Percentiles rank a stretch among this genome's conserved stretches.
These are phyloP conservation scores for Crithidia mellificae DNA, from an alignment of 208 protist genomes.

Conservation along the genomic window DNA sequence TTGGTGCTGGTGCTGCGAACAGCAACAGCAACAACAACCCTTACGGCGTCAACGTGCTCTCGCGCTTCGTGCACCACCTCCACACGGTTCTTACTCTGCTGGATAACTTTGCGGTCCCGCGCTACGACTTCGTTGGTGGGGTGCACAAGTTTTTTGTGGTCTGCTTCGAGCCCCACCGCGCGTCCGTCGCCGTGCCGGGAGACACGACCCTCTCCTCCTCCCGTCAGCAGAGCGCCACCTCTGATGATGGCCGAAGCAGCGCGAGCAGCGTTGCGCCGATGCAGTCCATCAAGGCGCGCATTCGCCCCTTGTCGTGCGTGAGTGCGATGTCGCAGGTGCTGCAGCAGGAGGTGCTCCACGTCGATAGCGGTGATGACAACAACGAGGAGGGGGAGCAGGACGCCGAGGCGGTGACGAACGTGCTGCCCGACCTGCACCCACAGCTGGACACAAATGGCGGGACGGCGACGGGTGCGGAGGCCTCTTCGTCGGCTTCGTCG, in stretches of 20 bases:
- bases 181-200: constrained; percentile 18
- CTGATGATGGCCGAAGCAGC: not conserved
- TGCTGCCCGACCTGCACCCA: constrained; percentile 33
- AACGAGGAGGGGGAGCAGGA: constrained; percentile 23
- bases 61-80: constrained; percentile 37
- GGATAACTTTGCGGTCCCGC: constrained; percentile 33
- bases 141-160: constrained; percentile 30
- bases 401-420: constrained; percentile 20
- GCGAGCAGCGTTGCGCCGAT: not conserved
- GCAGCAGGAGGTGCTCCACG: constrained; percentile 26
- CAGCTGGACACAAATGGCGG: not conserved
- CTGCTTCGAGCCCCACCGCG: constrained; percentile 33
- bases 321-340: constrained; percentile 34
- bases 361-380: constrained; percentile 9
- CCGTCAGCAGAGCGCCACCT: not conserved
- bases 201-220: constrained; percentile 6
- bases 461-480: not conserved
- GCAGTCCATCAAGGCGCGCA: constrained; percentile 31
- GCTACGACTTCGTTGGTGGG: constrained; percentile 25
- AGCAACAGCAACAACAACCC: too few relatives aligned
- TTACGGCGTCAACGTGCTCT: constrained; percentile 18
- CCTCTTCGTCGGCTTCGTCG: not conserved
- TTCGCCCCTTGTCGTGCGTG: constrained; percentile 30
- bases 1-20: not conserved
- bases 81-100: constrained; percentile 39